Conservation (phyloP, 768 basidiomycete species). For the Dacryopinax primogenitus region DNA sequence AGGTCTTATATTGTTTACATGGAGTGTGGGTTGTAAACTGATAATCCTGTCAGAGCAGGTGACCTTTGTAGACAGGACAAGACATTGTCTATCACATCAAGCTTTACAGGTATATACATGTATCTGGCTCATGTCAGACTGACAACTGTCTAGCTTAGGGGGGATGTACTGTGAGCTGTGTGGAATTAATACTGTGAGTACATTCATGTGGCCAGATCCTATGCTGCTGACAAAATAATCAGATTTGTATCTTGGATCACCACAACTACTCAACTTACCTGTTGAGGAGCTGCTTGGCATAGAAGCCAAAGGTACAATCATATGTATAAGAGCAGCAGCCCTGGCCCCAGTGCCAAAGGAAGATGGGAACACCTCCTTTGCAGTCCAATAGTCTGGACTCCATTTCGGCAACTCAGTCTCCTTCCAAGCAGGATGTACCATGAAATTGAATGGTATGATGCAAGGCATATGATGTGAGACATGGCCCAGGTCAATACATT, state of each 20-base stretch:
- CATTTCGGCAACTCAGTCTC: not conserved
- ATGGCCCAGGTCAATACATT: not conserved
- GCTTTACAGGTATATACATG: too few relatives aligned
- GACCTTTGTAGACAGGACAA: not conserved
- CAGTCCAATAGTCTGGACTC: not conserved
- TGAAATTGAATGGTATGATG: constrained; percentile 1
- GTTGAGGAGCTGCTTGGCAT: not conserved
- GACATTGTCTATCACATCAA: too few relatives aligned
- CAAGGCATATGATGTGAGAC: not conserved
- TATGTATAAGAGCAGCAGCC: too few relatives aligned
- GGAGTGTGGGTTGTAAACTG: too few relatives aligned
- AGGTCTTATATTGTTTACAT: not conserved
- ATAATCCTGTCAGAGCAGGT: not conserved
- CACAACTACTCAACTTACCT: not conserved
- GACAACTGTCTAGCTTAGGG: too few relatives aligned
- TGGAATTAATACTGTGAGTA: not conserved
- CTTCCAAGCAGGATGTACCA: not conserved
- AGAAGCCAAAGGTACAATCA: too few relatives aligned
- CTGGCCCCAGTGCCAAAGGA: not conserved
- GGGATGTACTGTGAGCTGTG: too few relatives aligned
- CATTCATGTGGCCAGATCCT: too few relatives aligned
- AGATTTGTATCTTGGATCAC: too few relatives aligned
- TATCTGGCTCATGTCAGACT: too few relatives aligned
- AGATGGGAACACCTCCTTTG: not conserved
- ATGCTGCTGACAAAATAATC: too few relatives aligned